These are phyloP conservation scores for Xanthoconium separans DNA, from an alignment of 1,284 basidiomycete genomes.

Conservation along the genomic window DNA sequence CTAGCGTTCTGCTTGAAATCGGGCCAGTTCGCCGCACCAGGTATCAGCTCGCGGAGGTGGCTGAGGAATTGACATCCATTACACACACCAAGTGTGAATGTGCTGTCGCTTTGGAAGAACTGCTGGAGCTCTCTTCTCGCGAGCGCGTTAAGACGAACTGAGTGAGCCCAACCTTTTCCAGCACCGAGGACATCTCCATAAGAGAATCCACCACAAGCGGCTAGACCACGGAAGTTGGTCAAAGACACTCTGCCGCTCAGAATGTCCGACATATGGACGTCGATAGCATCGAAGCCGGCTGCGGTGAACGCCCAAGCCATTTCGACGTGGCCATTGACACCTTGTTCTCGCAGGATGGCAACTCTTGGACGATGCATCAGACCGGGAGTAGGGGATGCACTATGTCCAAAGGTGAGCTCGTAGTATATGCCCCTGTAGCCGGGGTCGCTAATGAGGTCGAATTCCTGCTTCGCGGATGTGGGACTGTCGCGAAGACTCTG, in stretches of 20 bases:
- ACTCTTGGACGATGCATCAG: constrained; percentile 75
- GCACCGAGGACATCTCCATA: constrained; percentile 98
- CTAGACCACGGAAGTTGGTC: constrained; percentile 78
- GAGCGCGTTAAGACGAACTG: constrained; percentile 77
- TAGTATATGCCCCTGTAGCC: constrained; percentile 72
- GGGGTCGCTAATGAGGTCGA: constrained; percentile 69
- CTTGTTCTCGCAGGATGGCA: constrained; percentile 96
- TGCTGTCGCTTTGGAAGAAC: constrained; percentile 82
- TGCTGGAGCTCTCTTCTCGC: constrained; percentile 74
- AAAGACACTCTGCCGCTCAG: constrained; percentile 72
- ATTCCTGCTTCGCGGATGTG: constrained; percentile 79
- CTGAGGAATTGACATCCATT: constrained; percentile 98
- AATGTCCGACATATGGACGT: constrained; percentile 99
- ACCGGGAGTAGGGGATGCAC: constrained; percentile 29
- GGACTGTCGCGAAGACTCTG: constrained; percentile 89
- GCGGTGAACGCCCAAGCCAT: constrained; percentile 97
- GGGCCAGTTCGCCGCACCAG: constrained; percentile 87
- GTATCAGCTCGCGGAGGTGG: constrained; percentile 84
- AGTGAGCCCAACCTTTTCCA: constrained; percentile 97
- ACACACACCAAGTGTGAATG: constrained; percentile 94
- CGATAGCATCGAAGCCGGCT: constrained; percentile 92
- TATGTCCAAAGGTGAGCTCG: constrained; percentile 67
- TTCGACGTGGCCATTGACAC: constrained; percentile 97
- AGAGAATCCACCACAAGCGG: constrained; percentile 97
- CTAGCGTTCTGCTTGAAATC: constrained; percentile 88